Base-by-base conservation (phyloP, 345 rosid species). In the Aethionema arabicum region DNA sequence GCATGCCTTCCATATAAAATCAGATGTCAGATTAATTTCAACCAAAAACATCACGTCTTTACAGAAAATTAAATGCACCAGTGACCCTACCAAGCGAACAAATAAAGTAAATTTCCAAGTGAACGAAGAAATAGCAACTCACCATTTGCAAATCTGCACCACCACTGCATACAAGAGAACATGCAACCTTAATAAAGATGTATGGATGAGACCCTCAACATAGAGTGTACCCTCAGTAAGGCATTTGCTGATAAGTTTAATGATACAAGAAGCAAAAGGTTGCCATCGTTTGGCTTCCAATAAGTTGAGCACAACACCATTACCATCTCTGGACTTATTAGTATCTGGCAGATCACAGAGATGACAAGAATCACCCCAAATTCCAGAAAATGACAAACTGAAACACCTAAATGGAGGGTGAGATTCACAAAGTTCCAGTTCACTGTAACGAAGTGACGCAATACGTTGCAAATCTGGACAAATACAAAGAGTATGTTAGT, bases 141-240 rank as follows among this genome's bases (percentile, higher is more conserved):
- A 92, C 95, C 95, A 87, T 90, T 52, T 92, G 99, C 84, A 92
- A 60, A 60, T 80, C 91, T 61, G 87, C 81, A 69, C 83, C 85
- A 61, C 87, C 95, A 74, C 73, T 79, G 58, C 96, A 82, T 68
- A 92, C 70, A 42, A 92, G 71, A 60, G 95, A 84, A 80, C 84
- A 90, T 5, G 80, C 82, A 52, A 85, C 84, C 46, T 77, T 78
- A 59, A 87, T 78, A 78, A 76, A 56, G 95, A 76, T 52, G 80
- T 65, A 67, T 72, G 82, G 69, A 87, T 56, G 56, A 90, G 86
- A 46, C 96, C 99, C 72, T 85, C 96, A 53, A 89, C 95, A 41
- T 81, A 82, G 52, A 92, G 79, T 45, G 92, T 87, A 73, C 97
- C 98, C 74, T 92, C 96, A 21, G 93, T 80, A 59, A 90, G 59